Conservation (phyloP, 768 basidiomycete species). For the Russula earlei region DNA sequence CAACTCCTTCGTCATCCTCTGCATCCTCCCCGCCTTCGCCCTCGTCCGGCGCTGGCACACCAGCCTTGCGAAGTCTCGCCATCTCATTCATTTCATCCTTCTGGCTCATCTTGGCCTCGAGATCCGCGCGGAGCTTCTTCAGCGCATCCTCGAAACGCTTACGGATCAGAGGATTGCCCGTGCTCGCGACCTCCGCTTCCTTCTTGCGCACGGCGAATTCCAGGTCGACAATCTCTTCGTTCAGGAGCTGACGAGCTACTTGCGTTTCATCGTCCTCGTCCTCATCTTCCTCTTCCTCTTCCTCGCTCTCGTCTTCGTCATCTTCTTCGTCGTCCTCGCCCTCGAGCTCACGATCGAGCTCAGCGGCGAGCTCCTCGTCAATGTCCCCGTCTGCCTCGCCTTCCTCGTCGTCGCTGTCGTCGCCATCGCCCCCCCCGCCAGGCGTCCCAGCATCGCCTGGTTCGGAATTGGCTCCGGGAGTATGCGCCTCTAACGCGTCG, state of each 20-base stretch:
- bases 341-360: slow-evolving; percentile 77
- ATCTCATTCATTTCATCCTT: slow-evolving; percentile 73
- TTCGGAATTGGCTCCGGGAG: slow-evolving; percentile 61
- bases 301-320: slow-evolving; percentile 54
- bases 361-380: slow-evolving; percentile 82
- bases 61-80: slow-evolving; percentile 62
- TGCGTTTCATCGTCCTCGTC: slow-evolving; percentile 69
- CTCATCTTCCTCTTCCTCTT: slow-evolving; percentile 68
- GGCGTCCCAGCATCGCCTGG: slow-evolving; percentile 54
- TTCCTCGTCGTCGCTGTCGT: slow-evolving; percentile 46
- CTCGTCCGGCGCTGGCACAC: slow-evolving; percentile 38
- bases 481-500: slow-evolving; percentile 49
- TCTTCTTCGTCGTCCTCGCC: slow-evolving; percentile 54
- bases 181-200: slow-evolving; percentile 69
- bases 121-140: slow-evolving; percentile 76
- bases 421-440: slow-evolving; percentile 44
- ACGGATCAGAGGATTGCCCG: slow-evolving; percentile 82
- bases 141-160: slow-evolving; percentile 91
- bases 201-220: slow-evolving; percentile 86
- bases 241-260: slow-evolving; percentile 70
- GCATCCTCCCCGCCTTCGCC: slow-evolving; percentile 29
- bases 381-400: slow-evolving; percentile 68
- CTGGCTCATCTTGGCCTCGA: slow-evolving; percentile 77
- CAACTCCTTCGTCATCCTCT: slow-evolving; percentile 28
- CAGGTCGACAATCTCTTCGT: slow-evolving; percentile 83